These are phyloP conservation scores for Lolium rigidum DNA, from an alignment of 176 grass and related monocot species.

Conservation along the genomic window DNA sequence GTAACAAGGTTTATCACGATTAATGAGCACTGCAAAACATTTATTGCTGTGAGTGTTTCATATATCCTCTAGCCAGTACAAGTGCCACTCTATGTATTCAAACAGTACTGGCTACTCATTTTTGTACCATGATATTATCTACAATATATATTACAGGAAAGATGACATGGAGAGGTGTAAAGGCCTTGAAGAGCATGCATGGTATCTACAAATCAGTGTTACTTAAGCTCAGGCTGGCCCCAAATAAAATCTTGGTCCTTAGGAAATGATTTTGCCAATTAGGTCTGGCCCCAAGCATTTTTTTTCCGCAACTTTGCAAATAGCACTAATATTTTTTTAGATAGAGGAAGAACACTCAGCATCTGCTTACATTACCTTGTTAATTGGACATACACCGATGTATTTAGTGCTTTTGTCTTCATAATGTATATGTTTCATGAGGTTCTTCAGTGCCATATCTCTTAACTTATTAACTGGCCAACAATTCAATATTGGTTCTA, in stretches of 20 bases:
- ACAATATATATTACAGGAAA: background rate
- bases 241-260: background rate
- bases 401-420: constrained; percentile 73
- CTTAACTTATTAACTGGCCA: constrained; percentile 68
- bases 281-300: background rate
- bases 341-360: background rate
- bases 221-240: background rate
- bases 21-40: background rate
- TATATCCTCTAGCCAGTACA: background rate
- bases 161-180: background rate
- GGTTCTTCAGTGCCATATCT: constrained; percentile 49
- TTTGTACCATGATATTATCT: background rate
- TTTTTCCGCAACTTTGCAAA: background rate
- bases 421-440: constrained; percentile 74
- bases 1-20: too few species aligned
- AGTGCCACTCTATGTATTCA: background rate
- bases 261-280: background rate
- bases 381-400: constrained; percentile 57
- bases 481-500: constrained; percentile 61
- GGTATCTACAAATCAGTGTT: background rate
- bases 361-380: constrained; percentile 49
- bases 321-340: background rate
- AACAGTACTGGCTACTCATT: background rate
- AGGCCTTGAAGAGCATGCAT: background rate
- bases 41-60: background rate